A percentile compares a stretch with the other conserved stretches of the same genome.
Evolutionary conservation across 306 rosid genomes (phyloP).

Genomic region (Citrullus mucosospermus): DNA sequence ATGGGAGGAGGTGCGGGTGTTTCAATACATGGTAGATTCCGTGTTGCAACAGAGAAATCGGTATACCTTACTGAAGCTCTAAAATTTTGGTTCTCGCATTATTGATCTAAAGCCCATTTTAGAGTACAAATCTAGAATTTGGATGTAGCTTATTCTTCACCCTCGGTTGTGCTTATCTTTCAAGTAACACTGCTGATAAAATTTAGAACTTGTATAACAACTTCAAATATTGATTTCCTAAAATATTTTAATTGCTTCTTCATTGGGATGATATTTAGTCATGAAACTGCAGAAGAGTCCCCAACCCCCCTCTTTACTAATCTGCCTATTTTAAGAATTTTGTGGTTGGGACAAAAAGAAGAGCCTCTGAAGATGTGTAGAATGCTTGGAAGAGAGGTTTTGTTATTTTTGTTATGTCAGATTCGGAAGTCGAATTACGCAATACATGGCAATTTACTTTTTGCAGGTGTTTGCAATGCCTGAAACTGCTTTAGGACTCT

Average conservation of each 20-base stretch:
- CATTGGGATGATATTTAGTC: too few relatives aligned
- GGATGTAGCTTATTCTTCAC: neutral
- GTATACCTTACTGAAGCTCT: neutral
- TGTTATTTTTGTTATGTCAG: neutral
- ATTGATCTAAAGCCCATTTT: neutral
- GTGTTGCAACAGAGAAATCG: conserved; percentile 82
- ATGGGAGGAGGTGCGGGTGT: conserved; percentile 99
- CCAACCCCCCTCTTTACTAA: too few relatives aligned
- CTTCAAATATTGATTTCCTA: too few relatives aligned
- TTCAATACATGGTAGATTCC: conserved; percentile 82
- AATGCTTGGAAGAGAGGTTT: neutral
- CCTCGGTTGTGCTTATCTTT: too few relatives aligned
- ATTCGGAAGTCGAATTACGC: neutral
- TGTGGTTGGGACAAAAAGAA: neutral
- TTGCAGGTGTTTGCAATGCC: conserved; percentile 96
- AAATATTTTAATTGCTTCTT: too few relatives aligned
- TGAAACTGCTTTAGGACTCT: conserved; percentile 88
- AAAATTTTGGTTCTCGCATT: neutral
- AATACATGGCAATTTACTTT: conserved; percentile 3
- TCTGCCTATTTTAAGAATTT: neutral
- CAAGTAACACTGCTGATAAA: too few relatives aligned
- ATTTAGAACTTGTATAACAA: too few relatives aligned
- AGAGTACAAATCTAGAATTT: neutral
- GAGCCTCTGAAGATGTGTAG: neutral
- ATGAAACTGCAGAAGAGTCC: too few relatives aligned